Conservation (phyloP, 306 rosid species). For the Dicorynia guianensis region DNA sequence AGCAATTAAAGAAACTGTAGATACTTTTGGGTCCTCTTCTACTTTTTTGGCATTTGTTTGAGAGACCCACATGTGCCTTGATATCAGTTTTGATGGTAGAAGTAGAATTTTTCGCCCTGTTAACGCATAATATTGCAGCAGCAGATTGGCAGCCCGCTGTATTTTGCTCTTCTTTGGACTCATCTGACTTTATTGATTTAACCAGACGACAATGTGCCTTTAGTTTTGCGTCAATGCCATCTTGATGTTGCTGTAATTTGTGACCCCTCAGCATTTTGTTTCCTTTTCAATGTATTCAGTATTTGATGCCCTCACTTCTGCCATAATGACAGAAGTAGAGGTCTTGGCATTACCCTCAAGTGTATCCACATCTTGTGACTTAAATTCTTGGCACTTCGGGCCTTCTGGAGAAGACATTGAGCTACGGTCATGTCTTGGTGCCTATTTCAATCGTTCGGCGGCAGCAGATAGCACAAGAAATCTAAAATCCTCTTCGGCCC, state of each 20-base stretch:
- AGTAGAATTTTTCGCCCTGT: conserved; percentile 21
- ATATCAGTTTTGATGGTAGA: conserved; percentile 20
- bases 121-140: conserved; percentile 2
- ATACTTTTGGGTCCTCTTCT: conserved; percentile 38
- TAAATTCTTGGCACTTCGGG: conserved; percentile 35
- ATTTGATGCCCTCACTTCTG: conserved; percentile 28
- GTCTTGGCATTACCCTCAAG: not conserved
- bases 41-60: conserved; percentile 35
- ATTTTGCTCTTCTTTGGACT: conserved; percentile 28
- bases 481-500: conserved; percentile 79
- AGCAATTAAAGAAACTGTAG: conserved; percentile 12
- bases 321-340: conserved; percentile 11
- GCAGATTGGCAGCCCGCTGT: conserved; percentile 16
- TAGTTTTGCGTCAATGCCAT: conserved; percentile 16
- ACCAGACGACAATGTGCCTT: conserved; percentile 1
- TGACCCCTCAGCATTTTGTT: not conserved
- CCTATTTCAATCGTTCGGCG: conserved; percentile 44
- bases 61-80: conserved; percentile 27
- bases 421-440: conserved; percentile 27
- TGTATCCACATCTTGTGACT: conserved; percentile 17
- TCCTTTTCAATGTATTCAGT: conserved; percentile 9
- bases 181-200: conserved; percentile 1
- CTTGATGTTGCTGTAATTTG: not conserved
- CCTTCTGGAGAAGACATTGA: not conserved
- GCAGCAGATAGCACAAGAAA: conserved; percentile 46